Conservation (phyloP, 2,329 filamentous ascomycete species). For the Fusarium avenaceum region DNA sequence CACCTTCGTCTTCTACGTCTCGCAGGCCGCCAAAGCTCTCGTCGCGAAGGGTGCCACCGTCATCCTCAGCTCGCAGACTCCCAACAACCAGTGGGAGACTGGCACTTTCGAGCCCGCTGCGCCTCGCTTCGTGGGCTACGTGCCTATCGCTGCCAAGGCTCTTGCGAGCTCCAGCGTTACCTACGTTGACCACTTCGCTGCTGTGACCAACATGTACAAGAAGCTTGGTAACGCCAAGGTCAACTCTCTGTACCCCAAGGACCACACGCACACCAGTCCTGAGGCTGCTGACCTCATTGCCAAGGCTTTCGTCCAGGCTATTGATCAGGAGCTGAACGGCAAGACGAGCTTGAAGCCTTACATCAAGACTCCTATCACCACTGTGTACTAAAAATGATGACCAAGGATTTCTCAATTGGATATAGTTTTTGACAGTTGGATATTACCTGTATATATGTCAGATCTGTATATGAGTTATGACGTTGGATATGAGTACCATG, state of each 20-base stretch:
- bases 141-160: slow-evolving; percentile 57
- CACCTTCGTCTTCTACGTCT: slow-evolving; percentile 72
- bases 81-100: slow-evolving; percentile 70
- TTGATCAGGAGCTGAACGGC: slow-evolving; percentile 50
- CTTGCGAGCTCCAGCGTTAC: slow-evolving; percentile 59
- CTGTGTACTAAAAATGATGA: slow-evolving; percentile 37
- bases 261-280: slow-evolving; percentile 73
- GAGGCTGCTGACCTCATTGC: slow-evolving; percentile 68
- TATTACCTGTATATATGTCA: neutral
- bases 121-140: slow-evolving; percentile 69
- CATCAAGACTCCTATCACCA: slow-evolving; percentile 47
- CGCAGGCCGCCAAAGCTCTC: slow-evolving; percentile 67
- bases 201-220: slow-evolving; percentile 67
- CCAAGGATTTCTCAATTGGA: neutral
- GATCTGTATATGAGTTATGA: neutral
- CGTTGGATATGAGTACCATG: neutral
- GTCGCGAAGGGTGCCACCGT: slow-evolving; percentile 71
- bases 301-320: slow-evolving; percentile 63
- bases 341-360: slow-evolving; percentile 44
- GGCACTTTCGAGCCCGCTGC: slow-evolving; percentile 64
- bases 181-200: slow-evolving; percentile 72
- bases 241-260: slow-evolving; percentile 67
- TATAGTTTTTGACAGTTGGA: neutral
- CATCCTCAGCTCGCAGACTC: slow-evolving; percentile 69
- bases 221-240: slow-evolving; percentile 63